A percentile compares a stretch with the other conserved stretches of the same genome.
phyloP scores from a whole-genome alignment of 768 basidiomycete species.

The Xanthoconium purpureum region DNA sequence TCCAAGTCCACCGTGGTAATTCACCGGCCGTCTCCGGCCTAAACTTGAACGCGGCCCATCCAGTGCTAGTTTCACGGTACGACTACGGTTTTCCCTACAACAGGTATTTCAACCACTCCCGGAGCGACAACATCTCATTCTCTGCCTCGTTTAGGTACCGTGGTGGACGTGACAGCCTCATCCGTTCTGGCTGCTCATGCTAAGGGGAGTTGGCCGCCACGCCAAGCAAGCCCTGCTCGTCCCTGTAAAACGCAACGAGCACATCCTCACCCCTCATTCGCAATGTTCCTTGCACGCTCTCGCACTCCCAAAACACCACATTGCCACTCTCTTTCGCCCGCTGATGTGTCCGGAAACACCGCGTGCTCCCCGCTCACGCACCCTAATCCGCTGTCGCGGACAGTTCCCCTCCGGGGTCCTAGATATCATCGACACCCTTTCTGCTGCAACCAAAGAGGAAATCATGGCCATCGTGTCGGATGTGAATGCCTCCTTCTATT shows the following conservation, averaged over 20 bases:
- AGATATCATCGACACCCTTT: constrained; percentile 25
- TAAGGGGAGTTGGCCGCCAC: constrained; percentile 57
- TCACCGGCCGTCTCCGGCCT: constrained; percentile 8
- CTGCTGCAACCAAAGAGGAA: constrained; percentile 15
- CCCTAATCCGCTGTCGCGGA: constrained; percentile 1
- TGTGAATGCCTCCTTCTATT: constrained; percentile 22
- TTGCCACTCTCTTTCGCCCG: not conserved
- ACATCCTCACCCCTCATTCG: constrained; percentile 6
- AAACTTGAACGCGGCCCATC: too few relatives aligned
- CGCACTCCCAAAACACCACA: constrained; percentile 10
- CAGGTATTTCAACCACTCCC: constrained; percentile 2
- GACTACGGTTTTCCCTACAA: not conserved
- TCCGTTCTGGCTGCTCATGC: constrained; percentile 65
- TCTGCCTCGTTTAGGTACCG: constrained; percentile 21
- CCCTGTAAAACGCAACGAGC: constrained; percentile 16
- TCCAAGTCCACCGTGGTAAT: constrained; percentile 9
- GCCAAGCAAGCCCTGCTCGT: constrained; percentile 39
- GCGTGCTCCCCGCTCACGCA: not conserved
- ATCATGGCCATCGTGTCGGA: constrained; percentile 5
- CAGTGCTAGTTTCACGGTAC: not conserved
- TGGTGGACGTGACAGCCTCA: constrained; percentile 35
- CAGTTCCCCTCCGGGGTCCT: constrained; percentile 26
- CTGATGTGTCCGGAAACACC: not conserved
- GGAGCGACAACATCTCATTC: not conserved
- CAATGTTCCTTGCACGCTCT: constrained; percentile 26